These are phyloP conservation scores for Alternaria tenuissima DNA, from an alignment of 2,329 filamentous ascomycete genomes.

Conservation along the genomic window DNA sequence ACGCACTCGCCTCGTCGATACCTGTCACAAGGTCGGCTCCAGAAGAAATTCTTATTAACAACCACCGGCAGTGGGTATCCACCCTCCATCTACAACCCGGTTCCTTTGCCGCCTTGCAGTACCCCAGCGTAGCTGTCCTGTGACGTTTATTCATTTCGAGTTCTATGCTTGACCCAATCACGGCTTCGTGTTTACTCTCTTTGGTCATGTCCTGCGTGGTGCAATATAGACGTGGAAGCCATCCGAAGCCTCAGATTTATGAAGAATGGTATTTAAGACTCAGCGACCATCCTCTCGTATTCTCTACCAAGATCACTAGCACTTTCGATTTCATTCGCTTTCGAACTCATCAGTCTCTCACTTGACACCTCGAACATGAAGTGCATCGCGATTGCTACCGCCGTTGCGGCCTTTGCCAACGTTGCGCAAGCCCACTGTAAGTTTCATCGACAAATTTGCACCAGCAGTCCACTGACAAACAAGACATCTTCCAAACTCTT, in stretches of 20 bases:
- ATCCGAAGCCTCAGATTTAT: slow-evolving; percentile 4
- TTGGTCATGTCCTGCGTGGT: slow-evolving; percentile 22
- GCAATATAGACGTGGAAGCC: slow-evolving; percentile 33
- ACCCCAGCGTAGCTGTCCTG: slow-evolving; percentile 20
- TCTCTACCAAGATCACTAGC: slow-evolving; percentile 12
- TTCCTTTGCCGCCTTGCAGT: slow-evolving; percentile 28
- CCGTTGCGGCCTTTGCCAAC: slow-evolving; percentile 45
- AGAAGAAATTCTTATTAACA: slow-evolving; percentile 25
- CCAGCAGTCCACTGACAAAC: slow-evolving; percentile 13
- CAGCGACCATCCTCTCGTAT: slow-evolving; percentile 13
- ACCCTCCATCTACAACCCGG: slow-evolving; percentile 28
- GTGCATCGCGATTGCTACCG: slow-evolving; percentile 42
- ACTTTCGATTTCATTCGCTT: slow-evolving; percentile 10
- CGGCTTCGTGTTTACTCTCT: slow-evolving; percentile 20
- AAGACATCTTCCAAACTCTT: slow-evolving; percentile 51
- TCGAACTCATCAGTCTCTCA: slow-evolving; percentile 10
- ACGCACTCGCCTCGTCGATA: slow-evolving; percentile 17
- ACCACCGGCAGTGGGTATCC: slow-evolving; percentile 31
- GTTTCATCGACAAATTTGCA: slow-evolving; percentile 8
- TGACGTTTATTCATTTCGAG: slow-evolving; percentile 39
- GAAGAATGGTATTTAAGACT: slow-evolving; percentile 34
- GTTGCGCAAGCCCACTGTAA: slow-evolving; percentile 49
- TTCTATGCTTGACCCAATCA: slow-evolving; percentile 36
- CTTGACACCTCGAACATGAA: slow-evolving; percentile 38
- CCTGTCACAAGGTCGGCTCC: slow-evolving; percentile 30